Evolutionary conservation across 129 eudicot genomes (phyloP), one percentile per base, ranked within the genome.

Genomic region (Tanacetum coccineum): DNA sequence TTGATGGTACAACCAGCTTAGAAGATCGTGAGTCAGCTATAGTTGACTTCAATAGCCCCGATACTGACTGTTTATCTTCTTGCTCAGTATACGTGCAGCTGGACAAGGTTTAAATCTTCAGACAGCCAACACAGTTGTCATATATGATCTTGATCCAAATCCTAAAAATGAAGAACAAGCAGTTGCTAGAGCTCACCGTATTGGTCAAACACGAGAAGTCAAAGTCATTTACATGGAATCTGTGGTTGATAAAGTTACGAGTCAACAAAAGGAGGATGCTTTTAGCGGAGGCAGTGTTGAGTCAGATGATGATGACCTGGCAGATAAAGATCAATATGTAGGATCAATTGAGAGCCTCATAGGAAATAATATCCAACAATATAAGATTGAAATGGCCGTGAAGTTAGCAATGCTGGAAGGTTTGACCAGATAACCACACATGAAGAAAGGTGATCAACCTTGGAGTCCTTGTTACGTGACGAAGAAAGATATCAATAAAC

Each of bases 371-470:
- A 93, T 93, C 30, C 98, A 93, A 64, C 98, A n/a, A n/a, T n/a
- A 93, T 66, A 93, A 93, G 81, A 93, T 93, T 70, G 98, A 50
- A 93, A 88, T 96, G 98, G 96, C n/a, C 96, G 88, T 81, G 98
- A 93, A 71, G 98, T 93, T 61, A n/a, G 88, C n/a, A 93, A 93
- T 67, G 96, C 98, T 22, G 98, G 98, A 46, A 84, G 98, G 30
- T 93, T 93, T 73, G 98, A 93, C 77, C 98, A 93, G 74, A 88
- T 96, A 80, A 93, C 98, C 0, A 93, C 98, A n/a, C 98, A 93
- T 26, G 98, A 93, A 78, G 98, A 93, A 76, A 72, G 98, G 46
- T 84, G 98, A 4, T 59, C 91, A 73, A 93, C 98, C 13, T 74
- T 93, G 55, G 98, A 93, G 61, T 76, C 95, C 9, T 59, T 93